These are phyloP conservation scores for Lolium rigidum DNA, from an alignment of 176 grass and related monocot species.

Conservation along the genomic window DNA sequence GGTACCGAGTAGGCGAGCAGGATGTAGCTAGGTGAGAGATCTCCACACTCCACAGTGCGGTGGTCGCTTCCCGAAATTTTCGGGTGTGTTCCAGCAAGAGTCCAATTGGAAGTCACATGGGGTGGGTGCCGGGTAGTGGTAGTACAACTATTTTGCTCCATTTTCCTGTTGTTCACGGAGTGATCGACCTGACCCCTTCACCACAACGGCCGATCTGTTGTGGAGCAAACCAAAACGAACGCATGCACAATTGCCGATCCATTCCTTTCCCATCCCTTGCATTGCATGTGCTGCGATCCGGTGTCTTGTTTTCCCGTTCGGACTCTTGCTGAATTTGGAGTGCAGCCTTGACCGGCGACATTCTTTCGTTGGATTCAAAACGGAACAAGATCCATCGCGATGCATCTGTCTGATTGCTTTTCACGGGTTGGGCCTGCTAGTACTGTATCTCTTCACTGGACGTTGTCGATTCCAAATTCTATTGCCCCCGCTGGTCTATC, in stretches of 20 bases:
- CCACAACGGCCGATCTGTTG: neutral
- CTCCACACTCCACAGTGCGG: constrained; percentile 21
- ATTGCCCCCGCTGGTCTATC: neutral
- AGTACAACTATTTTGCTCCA: constrained; percentile 30
- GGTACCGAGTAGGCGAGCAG: neutral
- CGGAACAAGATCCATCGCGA: neutral
- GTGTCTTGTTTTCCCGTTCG: neutral
- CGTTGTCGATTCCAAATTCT: constrained; percentile 14
- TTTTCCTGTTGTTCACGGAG: constrained; percentile 26
- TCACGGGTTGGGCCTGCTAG: neutral
- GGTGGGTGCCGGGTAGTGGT: neutral
- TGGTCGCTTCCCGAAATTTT: constrained; percentile 56
- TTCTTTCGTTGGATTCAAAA: neutral
- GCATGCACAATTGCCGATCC: neutral
- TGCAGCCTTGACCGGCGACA: neutral
- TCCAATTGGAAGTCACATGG: constrained; percentile 72
- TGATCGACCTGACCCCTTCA: too few relatives aligned
- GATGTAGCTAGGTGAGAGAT: neutral
- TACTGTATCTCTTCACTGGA: neutral
- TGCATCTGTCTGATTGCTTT: neutral
- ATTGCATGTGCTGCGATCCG: neutral
- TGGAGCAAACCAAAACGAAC: neutral
- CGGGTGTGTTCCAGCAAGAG: constrained; percentile 56
- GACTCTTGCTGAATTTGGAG: neutral
- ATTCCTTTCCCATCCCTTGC: neutral